Conservation (phyloP, 1,284 basidiomycete species). For the Malassezia vespertilionis region DNA sequence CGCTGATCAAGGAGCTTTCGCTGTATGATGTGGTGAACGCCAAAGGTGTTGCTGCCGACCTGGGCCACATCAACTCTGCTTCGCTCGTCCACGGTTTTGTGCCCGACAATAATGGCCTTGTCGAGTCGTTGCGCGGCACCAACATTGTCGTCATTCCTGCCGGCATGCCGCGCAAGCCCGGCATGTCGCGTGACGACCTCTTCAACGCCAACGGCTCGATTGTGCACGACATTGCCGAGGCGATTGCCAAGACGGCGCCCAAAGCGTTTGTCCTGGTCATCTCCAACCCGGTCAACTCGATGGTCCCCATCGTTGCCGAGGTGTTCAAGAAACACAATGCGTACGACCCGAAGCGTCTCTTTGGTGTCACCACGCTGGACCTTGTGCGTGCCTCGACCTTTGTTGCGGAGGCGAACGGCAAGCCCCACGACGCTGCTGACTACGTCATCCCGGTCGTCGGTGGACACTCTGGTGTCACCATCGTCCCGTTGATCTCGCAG, state of each 20-base stretch:
- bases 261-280: slow-evolving; percentile 92
- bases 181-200: slow-evolving; percentile 69
- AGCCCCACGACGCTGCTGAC: slow-evolving; percentile 54
- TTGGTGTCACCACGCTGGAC: slow-evolving; percentile 96
- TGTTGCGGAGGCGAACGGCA: slow-evolving; percentile 66
- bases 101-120: slow-evolving; percentile 60
- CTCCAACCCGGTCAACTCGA: slow-evolving; percentile 90
- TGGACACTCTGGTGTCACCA: slow-evolving; percentile 91
- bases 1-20: slow-evolving; percentile 61
- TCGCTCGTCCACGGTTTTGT: slow-evolving; percentile 48
- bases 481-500: slow-evolving; percentile 88
- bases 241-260: slow-evolving; percentile 71
- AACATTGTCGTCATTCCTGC: slow-evolving; percentile 91
- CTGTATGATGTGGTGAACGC: slow-evolving; percentile 81
- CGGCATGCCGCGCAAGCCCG: slow-evolving; percentile 79
- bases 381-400: slow-evolving; percentile 94
- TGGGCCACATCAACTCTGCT: slow-evolving; percentile 67
- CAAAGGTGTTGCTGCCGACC: slow-evolving; percentile 86
- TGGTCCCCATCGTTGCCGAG: slow-evolving; percentile 91
- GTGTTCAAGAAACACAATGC: slow-evolving; percentile 84
- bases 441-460: slow-evolving; percentile 73
- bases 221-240: slow-evolving; percentile 79
- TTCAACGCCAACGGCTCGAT: slow-evolving; percentile 98
- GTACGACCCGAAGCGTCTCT: slow-evolving; percentile 74
- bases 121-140: slow-evolving; percentile 70